Conservation (phyloP, 352 stramenopile genomes). For the Phytophthora palmivora region DNA sequence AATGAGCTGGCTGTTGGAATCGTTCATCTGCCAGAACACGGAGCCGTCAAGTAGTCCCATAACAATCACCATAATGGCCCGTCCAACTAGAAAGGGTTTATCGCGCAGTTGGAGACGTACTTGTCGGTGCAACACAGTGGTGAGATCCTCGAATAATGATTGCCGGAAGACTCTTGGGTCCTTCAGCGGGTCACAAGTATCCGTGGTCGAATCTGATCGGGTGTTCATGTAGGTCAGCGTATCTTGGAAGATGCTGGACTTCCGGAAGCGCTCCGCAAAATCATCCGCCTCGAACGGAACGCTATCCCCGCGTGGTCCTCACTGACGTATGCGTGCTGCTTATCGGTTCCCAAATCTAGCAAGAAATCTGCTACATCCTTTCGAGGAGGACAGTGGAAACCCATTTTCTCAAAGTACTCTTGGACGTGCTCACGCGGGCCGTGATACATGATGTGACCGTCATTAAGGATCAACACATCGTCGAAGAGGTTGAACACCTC, state of each 20-base stretch:
- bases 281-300: conserved; percentile 41
- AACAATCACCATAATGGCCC: conserved; percentile 63
- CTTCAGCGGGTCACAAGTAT: conserved; percentile 20
- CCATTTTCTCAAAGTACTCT: conserved; percentile 56
- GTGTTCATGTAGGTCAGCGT: conserved; percentile 53
- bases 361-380: conserved; percentile 67
- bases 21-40: conserved; percentile 75
- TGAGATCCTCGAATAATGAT: conserved; percentile 53
- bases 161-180: conserved; percentile 51
- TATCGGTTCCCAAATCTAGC: conserved; percentile 58
- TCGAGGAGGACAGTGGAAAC: conserved; percentile 55
- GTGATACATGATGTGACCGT: conserved; percentile 90
- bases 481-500: too few species aligned
- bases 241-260: conserved; percentile 57
- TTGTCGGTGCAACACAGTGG: conserved; percentile 58
- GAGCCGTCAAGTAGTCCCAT: conserved; percentile 74
- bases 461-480: conserved; percentile 91
- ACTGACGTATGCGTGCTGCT: conserved; percentile 53
- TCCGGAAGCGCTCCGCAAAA: conserved; percentile 57
- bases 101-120: conserved; percentile 72
- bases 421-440: conserved; percentile 42
- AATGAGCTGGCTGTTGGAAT: too few species aligned
- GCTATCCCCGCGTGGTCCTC: conserved; percentile 4
- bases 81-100: conserved; percentile 48
- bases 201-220: conserved; percentile 9